Evolutionary conservation across 139 green algal genomes (phyloP).

Genomic region (Desmodesmus armatus): DNA sequence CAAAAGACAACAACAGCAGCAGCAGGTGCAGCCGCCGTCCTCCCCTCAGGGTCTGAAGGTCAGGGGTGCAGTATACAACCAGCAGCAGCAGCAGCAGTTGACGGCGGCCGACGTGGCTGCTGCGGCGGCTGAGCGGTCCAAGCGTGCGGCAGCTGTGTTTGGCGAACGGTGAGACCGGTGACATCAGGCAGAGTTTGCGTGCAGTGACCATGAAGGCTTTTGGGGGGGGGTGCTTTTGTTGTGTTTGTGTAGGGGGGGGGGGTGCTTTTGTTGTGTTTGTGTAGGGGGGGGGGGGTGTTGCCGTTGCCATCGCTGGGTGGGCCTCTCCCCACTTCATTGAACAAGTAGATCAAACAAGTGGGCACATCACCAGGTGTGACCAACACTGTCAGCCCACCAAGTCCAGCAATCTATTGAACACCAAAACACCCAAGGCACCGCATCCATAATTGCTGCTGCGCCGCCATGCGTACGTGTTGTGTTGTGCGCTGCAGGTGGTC

Average conservation of each 20-base stretch:
- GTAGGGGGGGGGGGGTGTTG: too few relatives aligned
- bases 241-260: too few relatives aligned
- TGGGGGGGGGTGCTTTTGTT: too few relatives aligned
- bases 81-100: not conserved
- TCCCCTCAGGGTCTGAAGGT: not conserved
- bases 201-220: not conserved
- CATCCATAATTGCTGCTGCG: conserved; percentile 25
- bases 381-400: too few relatives aligned
- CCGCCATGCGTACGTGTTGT: not conserved
- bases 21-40: not conserved
- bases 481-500: not conserved
- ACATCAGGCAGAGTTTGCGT: not conserved
- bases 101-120: not conserved
- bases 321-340: too few relatives aligned
- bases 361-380: too few relatives aligned
- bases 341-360: too few relatives aligned
- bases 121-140: not conserved
- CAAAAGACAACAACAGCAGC: conserved; percentile 26
- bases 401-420: too few relatives aligned
- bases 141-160: conserved; percentile 27
- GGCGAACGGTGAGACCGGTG: conserved; percentile 37
- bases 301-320: too few relatives aligned
- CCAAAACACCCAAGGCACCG: too few relatives aligned
- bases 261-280: too few relatives aligned
- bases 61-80: not conserved